Base-by-base conservation (phyloP, 768 basidiomycete species). In the Macrolepiota dolichaula region DNA sequence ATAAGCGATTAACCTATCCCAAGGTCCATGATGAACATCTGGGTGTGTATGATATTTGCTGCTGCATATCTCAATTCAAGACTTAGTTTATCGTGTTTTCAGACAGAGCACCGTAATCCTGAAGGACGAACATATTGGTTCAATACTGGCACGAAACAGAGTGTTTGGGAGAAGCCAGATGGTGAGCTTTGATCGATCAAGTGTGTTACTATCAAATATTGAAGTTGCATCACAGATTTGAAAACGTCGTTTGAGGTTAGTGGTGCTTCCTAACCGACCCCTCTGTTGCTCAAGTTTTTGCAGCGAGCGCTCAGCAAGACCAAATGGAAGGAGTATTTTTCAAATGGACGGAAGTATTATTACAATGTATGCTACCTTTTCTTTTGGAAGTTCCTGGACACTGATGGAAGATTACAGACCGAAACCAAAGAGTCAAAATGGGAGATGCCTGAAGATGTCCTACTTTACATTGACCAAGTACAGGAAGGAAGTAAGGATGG, bases 81-180 rank as follows among this genome's bases (percentile, higher is more conserved):
- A 55, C 17, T 46, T n/a, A 37, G 19, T 2, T 17, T 13, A 25
- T 61, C 12, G 6, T 35, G 42, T n/a, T 25, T 17, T 24, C 42
- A 96, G 94, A 94, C 92, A 2, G 95, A 96, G 70, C 93, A 97
- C 75, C 87, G 91, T 36, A 96, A 96, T 75, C 88, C 92, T 1
- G 96, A 97, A 70, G 95, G 95, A n/a, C 81, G 94, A n/a, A 94
- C 92, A 0, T 98, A 98, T 70, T 98, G 96, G 96, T 95, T 94
- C 75, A 95, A 97, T 71, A 87, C 92, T 0, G 82, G 79, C 10
- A 92, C 90, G 3, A 86, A 89, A 68, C 91, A 93, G 67, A 96
- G 94, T 70, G 94, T 96, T 55, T 98, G 96, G 96, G 96, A 98
- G 76, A 99, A 98, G 72, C 97, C 97, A 62, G 92, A 96, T 72